Conservation (phyloP, 805 yeast genomes). For the Starmerella roubikii region DNA sequence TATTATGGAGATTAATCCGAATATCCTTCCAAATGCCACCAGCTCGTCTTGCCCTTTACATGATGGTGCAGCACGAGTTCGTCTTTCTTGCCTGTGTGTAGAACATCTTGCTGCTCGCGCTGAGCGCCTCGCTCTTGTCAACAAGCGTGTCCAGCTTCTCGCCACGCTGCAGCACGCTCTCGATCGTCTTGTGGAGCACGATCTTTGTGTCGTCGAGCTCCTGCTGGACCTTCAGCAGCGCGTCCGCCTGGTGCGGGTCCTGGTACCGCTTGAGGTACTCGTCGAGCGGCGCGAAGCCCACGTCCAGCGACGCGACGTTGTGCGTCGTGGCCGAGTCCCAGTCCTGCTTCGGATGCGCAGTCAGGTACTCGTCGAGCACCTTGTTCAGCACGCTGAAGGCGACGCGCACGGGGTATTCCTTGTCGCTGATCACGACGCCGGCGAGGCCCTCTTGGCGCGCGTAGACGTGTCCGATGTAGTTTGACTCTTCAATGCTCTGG, state of each 20-base stretch:
- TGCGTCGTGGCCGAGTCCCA: constrained; percentile 35
- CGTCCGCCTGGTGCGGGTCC: constrained; percentile 94
- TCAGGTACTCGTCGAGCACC: constrained; percentile 75
- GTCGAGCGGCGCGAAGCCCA: constrained; percentile 48
- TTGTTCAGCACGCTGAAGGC: constrained; percentile 88
- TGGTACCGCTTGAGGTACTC: constrained; percentile 71
- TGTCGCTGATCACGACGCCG: constrained; percentile 84
- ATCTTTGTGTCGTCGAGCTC: constrained; percentile 96
- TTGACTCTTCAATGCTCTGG: constrained; percentile 86
- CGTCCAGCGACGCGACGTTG: constrained; percentile 32
- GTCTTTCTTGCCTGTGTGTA: constrained; percentile 95
- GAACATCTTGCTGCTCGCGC: constrained; percentile 79
- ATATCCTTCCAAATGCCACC: no score
- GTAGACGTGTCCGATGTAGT: constrained; percentile 83
- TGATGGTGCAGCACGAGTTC: constrained; percentile 58
- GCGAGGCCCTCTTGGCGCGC: constrained; percentile 81
- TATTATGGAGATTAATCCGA: no score
- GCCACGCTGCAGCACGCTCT: constrained; percentile 86
- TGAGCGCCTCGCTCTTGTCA: constrained; percentile 87
- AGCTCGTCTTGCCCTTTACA: no score
- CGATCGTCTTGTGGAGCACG: constrained; percentile 89
- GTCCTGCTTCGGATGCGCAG: constrained; percentile 51
- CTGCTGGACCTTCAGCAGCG: constrained; percentile 92
- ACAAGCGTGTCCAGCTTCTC: constrained; percentile 89
- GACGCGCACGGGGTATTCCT: constrained; percentile 93